Base-by-base conservation (phyloP, 768 basidiomycete species). In the Amanita rimosa region DNA sequence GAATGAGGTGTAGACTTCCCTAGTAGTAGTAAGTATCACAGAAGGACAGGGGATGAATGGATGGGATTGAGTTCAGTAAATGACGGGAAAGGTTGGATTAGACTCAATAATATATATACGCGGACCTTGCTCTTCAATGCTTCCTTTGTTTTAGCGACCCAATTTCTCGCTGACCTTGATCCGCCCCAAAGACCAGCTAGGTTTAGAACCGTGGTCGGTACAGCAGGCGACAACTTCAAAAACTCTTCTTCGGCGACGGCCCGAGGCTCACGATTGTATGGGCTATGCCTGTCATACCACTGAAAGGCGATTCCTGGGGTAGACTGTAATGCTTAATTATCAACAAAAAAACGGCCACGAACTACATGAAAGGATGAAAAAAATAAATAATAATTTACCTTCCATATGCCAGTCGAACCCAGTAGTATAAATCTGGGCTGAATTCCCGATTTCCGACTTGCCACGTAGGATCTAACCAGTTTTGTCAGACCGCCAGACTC, bases 381-480 rank as follows among this genome's bases (percentile, higher is more conserved):
- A 26, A 34, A 60, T 77, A 59, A 24, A 24, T 2, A 2, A 5
- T 24, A 3, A 3, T 24, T 2, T 54, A 79, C 80, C 57, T 75
- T 74, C 76, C 76, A 85, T 19, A 81, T 78, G 6, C 76, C 71
- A 3, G 78, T 75, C 6, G 74, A 68, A 0, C 83, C 83, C 4
- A 83, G 67, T 58, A 79, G 79, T 22, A 83, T 72, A 57, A 76
- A 85, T n/a, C 60, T 59, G 14, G 67, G 50, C 8, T 52, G 47
- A 53, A 44, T 31, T 24, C 51, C 50, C 2, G 45, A 29, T 41
- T 51, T 41, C 34, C 68, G 67, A 22, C 66, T 74, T 34, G 62
- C 55, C 34, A 56, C 55, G 58, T 78, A 83, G 16, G 71, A 54
- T 24, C 56, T 49, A 0, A 82, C 73, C 14, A 83, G 62, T 37